A percentile compares a stretch with the other conserved stretches of the same genome.
Evolutionary conservation across 192 early-diverging fungal genomes (phyloP).

Genomic region (Geranomyces variabilis): DNA sequence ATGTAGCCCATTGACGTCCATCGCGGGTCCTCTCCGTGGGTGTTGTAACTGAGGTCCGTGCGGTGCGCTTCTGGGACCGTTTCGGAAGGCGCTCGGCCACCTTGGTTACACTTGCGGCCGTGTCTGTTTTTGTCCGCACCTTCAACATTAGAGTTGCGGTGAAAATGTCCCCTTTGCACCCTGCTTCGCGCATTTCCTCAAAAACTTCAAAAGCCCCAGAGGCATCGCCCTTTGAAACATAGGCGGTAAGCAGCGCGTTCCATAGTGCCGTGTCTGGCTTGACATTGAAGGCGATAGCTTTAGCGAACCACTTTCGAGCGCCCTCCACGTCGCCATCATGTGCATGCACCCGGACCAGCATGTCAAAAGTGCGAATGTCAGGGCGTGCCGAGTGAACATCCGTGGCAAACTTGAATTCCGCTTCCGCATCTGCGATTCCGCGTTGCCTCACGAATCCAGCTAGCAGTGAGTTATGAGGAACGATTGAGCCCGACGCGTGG

Average conservation of each 20-base stretch:
- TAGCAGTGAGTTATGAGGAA: constrained; percentile 22
- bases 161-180: constrained; percentile 33
- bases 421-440: not conserved
- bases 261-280: constrained; percentile 33
- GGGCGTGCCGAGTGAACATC: constrained; percentile 8
- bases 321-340: constrained; percentile 16
- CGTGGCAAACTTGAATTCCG: constrained; percentile 13
- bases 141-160: constrained; percentile 42
- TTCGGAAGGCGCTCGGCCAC: not conserved
- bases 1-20: not conserved
- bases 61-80: not conserved
- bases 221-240: constrained; percentile 25
- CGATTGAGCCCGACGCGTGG: not conserved
- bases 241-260: constrained; percentile 36
- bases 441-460: not conserved
- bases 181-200: constrained; percentile 27
- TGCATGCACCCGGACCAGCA: constrained; percentile 38
- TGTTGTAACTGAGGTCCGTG: not conserved
- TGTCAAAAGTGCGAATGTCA: constrained; percentile 42
- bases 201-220: constrained; percentile 18
- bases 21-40: not conserved
- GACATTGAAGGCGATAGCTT: constrained; percentile 1
- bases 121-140: constrained; percentile 1
- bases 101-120: not conserved
- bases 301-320: constrained; percentile 35